A percentile compares a stretch with the other conserved stretches of the same genome.
These are phyloP conservation scores for Actinomortierella wolfii DNA, from an alignment of 371 early-diverging fungal genomes.

Conservation along the genomic window DNA sequence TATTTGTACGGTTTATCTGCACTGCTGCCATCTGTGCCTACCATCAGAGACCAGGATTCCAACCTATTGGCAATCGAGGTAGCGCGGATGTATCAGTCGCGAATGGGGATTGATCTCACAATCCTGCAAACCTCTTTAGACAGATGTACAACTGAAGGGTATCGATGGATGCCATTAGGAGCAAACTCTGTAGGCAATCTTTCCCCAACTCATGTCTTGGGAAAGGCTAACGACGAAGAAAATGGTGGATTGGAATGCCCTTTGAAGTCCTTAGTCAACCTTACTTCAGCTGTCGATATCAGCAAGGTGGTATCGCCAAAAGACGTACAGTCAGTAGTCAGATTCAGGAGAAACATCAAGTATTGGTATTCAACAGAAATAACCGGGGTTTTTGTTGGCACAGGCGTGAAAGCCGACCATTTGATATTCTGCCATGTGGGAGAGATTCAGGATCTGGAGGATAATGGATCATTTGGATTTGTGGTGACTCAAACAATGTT, in stretches of 20 bases:
- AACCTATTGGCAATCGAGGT: constrained; percentile 10
- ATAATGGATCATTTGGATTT: constrained; percentile 8
- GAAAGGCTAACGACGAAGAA: constrained; percentile 4
- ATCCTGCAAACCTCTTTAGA: neutral
- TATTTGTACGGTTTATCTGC: constrained; percentile 15
- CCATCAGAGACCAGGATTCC: constrained; percentile 2
- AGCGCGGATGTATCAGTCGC: constrained; percentile 10
- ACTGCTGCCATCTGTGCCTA: constrained; percentile 8
- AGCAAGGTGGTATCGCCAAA: neutral
- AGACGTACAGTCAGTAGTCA: neutral
- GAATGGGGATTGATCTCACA: constrained; percentile 2
- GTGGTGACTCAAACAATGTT: constrained; percentile 11
- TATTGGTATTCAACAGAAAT: constrained; percentile 13
- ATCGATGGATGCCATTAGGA: constrained; percentile 15
- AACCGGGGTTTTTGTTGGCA: constrained; percentile 13
- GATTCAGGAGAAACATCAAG: neutral
- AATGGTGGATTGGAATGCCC: too few relatives aligned
- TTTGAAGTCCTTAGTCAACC: constrained; percentile 8
- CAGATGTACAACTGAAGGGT: constrained; percentile 12
- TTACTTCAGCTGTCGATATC: constrained; percentile 7
- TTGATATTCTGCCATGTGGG: constrained; percentile 10
- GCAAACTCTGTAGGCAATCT: constrained; percentile 5
- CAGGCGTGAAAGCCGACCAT: constrained; percentile 6
- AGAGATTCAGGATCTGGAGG: neutral
- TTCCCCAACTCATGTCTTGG: neutral